A percentile compares a stretch with the other conserved stretches of the same genome.
Conservation (phyloP, 805 yeast species). For the Candida adriatica region DNA sequence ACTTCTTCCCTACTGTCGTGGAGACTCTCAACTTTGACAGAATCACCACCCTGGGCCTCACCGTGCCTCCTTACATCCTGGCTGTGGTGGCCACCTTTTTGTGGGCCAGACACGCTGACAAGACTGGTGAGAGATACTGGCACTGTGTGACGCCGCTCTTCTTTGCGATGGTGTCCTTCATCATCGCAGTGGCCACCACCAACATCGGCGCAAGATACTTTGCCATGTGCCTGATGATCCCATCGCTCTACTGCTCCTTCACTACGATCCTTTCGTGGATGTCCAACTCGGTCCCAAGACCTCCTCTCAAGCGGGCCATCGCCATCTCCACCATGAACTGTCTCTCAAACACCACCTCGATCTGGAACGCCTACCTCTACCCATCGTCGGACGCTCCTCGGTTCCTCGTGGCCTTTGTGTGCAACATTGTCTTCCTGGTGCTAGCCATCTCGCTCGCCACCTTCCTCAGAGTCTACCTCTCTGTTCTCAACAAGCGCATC, state of each 20-base stretch:
- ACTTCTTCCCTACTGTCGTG: conserved; percentile 57
- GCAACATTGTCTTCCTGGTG: conserved; percentile 41
- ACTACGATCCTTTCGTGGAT: conserved; percentile 48
- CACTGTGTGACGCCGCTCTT: conserved; percentile 39
- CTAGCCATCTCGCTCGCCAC: conserved; percentile 34
- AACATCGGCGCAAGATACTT: conserved; percentile 52
- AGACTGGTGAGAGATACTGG: conserved; percentile 47
- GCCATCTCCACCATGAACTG: conserved; percentile 53
- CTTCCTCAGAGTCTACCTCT: conserved; percentile 33
- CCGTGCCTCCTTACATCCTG: conserved; percentile 52
- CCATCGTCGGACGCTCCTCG: conserved; percentile 39
- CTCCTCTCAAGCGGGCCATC: conserved; percentile 53
- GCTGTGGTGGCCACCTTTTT: conserved; percentile 44
- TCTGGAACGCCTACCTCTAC: conserved; percentile 48
- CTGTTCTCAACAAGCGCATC: conserved; percentile 34
- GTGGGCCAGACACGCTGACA: conserved; percentile 52
- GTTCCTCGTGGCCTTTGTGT: conserved; percentile 38
- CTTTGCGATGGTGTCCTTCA: conserved; percentile 37
- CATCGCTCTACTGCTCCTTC: conserved; percentile 47
- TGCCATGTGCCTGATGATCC: conserved; percentile 55
- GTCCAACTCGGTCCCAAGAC: conserved; percentile 49
- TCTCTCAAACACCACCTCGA: conserved; percentile 47
- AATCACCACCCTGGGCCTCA: conserved; percentile 45
- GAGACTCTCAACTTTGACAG: conserved; percentile 44
- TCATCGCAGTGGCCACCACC: conserved; percentile 41